These are phyloP conservation scores for Colletotrichum orchidophilum DNA, from an alignment of 2,329 filamentous ascomycete species.

Conservation along the genomic window DNA sequence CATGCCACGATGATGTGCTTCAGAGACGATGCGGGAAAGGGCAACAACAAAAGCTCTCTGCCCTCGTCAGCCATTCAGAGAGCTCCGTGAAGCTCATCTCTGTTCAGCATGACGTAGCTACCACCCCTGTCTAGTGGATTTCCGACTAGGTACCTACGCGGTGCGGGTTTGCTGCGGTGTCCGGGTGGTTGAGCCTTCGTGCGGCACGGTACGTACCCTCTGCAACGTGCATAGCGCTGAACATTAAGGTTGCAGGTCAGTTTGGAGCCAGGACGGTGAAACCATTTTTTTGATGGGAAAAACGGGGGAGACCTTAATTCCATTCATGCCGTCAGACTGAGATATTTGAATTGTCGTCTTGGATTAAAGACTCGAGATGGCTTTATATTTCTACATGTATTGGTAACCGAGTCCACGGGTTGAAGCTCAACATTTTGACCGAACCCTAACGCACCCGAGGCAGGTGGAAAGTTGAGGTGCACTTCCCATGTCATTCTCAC, in stretches of 20 bases:
- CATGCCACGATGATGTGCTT: slow-evolving; percentile 32
- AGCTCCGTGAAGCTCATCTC: slow-evolving; percentile 31
- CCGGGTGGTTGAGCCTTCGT: not conserved
- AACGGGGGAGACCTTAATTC: slow-evolving; percentile 3
- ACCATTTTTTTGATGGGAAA: slow-evolving; percentile 22
- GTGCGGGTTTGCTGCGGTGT: not conserved
- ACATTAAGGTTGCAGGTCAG: slow-evolving; percentile 33
- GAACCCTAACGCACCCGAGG: not conserved
- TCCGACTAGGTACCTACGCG: not conserved
- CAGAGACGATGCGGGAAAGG: slow-evolving; percentile 29
- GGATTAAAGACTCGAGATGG: not conserved
- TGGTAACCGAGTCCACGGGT: no score
- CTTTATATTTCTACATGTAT: not conserved
- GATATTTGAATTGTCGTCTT: not conserved
- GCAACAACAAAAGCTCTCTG: slow-evolving; percentile 5
- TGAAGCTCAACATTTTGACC: not conserved
- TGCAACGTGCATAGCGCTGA: slow-evolving; percentile 26
- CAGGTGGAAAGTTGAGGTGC: not conserved
- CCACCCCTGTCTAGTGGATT: slow-evolving; percentile 20
- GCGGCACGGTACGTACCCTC: slow-evolving; percentile 8
- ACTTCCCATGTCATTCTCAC: not conserved
- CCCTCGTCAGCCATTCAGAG: slow-evolving; percentile 28
- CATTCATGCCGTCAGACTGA: slow-evolving; percentile 2
- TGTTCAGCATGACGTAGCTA: slow-evolving; percentile 31
- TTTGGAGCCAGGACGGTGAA: slow-evolving; percentile 29